Base-by-base conservation (phyloP, 2,329 filamentous ascomycete genomes). In the Diaporthe vexans region DNA sequence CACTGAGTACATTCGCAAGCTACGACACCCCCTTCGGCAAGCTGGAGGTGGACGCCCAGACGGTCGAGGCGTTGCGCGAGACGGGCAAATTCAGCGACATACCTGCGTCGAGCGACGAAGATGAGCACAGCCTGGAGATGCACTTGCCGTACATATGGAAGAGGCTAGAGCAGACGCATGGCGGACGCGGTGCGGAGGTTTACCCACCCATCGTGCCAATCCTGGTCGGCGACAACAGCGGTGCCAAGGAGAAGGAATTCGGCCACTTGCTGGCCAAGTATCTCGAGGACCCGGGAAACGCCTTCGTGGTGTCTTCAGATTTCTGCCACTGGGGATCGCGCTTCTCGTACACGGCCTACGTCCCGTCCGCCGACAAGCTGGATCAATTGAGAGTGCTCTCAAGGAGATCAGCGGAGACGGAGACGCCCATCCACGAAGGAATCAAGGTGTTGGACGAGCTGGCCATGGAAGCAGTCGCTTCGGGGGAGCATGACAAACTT, bases 111-210 rank as follows among this genome's bases (percentile, higher is more conserved):
- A 87, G 91, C 8, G 97, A 99, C 80, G 90, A 95, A 76, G 89
- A 90, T 7, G 97, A 99, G 83, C 97, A 99, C 84, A 98, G 94
- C 69, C 89, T 98, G 1, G 97, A 99, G 86, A 97, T 99, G 93
- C 97, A 99, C 79, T 88, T 98, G 11, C 96, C 97, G 0, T 98
- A 97, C 80, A 93, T 98, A 76, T 95, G 95, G 87, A 95, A 95
- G 81, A 91, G 94, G 71, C 88, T 91, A 3, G 80, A 88, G 68
- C 84, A 87, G 74, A 87, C 86, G 0, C 89, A 90, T 76, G 84
- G 83, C 0, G 84, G 86, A 2, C 73, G 77, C 48, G 61, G 54
- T 51, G 73, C 61, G 24, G 73, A 88, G 5, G 94, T 94, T 78
- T 65, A 69, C 9, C 95, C 96, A 0, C 89, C 88, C 9, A 88